phyloP scores from a whole-genome alignment of 192 early-diverging fungal species.

The Rhizoclosmatium sp. region DNA sequence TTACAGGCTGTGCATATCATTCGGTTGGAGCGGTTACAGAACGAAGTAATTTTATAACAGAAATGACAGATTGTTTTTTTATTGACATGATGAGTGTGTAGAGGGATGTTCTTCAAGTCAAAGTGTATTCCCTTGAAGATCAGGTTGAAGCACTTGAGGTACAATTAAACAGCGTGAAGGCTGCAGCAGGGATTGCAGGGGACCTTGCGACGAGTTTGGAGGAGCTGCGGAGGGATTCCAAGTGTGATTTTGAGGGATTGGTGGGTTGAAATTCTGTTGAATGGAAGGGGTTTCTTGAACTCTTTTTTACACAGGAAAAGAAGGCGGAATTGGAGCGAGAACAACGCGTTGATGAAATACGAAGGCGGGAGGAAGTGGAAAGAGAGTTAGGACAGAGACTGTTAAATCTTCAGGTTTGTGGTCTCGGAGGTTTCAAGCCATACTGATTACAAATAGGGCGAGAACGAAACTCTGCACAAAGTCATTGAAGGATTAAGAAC shows the following conservation, averaged over 20 bases:
- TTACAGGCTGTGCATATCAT: constrained; percentile 30
- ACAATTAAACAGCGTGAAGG: neutral
- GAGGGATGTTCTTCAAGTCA: constrained; percentile 6
- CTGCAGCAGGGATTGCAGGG: neutral
- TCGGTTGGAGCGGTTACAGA: constrained; percentile 1
- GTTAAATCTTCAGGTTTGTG: neutral
- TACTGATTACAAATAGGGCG: neutral
- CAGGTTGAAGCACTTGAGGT: neutral
- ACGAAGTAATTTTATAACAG: constrained; percentile 6
- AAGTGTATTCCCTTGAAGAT: constrained; percentile 11
- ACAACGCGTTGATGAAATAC: constrained; percentile 7
- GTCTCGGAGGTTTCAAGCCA: neutral
- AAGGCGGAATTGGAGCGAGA: constrained; percentile 21
- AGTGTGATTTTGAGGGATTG: constrained; percentile 22
- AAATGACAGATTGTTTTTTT: neutral
- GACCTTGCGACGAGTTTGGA: neutral
- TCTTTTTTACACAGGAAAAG: neutral
- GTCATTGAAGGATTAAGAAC: constrained; percentile 16
- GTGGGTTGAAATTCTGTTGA: neutral
- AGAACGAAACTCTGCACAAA: constrained; percentile 17
- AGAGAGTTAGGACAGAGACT: neutral
- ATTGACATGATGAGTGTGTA: neutral
- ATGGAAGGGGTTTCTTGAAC: neutral
- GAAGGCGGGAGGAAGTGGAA: constrained; percentile 19
- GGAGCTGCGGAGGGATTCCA: constrained; percentile 14